Percentiles rank a stretch among this genome's conserved stretches.
phyloP scores from a whole-genome alignment of 306 rosid species.

The Chamaecrista fasciculata region DNA sequence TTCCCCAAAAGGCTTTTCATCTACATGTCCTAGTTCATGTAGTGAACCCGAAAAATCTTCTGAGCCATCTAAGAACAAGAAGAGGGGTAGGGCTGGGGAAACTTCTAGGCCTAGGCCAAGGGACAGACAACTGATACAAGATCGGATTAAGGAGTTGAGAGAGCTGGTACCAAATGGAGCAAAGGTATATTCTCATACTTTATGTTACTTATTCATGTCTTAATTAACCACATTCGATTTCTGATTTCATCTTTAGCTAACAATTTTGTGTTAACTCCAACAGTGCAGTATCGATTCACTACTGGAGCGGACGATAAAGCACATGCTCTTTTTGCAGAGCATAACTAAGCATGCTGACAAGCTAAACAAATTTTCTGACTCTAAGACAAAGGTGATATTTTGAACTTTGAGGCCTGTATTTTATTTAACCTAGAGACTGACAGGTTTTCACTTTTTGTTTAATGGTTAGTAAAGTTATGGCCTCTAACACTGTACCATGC shows the following conservation, averaged over 20 bases:
- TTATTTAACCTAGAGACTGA: not conserved
- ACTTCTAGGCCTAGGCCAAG: slow-evolving; percentile 94
- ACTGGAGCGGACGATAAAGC: slow-evolving; percentile 88
- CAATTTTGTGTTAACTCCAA: slow-evolving; percentile 27
- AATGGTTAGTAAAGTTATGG: not conserved
- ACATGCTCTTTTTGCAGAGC: slow-evolving; percentile 94
- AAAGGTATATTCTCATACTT: slow-evolving; percentile 52
- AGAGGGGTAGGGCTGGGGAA: slow-evolving; percentile 90
- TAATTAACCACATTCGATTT: not conserved
- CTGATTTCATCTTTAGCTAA: slow-evolving; percentile 38
- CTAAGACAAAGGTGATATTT: slow-evolving; percentile 52
- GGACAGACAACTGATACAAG: slow-evolving; percentile 98
- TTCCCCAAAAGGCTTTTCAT: slow-evolving; percentile 76
- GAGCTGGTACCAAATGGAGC: slow-evolving; percentile 93
- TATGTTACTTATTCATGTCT: not conserved
- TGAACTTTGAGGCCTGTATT: slow-evolving; percentile 4
- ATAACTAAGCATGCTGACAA: slow-evolving; percentile 91
- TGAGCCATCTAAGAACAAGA: slow-evolving; percentile 76
- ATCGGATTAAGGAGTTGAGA: slow-evolving; percentile 93
- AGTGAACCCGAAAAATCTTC: slow-evolving; percentile 82
- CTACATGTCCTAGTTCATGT: slow-evolving; percentile 65
- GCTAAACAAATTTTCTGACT: slow-evolving; percentile 56
- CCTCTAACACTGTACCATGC: slow-evolving; percentile 14
- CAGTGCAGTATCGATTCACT: slow-evolving; percentile 99
- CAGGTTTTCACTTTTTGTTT: not conserved